These are phyloP conservation scores for Cinnamomum micranthum DNA, from an alignment of 164 flowering plant genomes.

Conservation along the genomic window DNA sequence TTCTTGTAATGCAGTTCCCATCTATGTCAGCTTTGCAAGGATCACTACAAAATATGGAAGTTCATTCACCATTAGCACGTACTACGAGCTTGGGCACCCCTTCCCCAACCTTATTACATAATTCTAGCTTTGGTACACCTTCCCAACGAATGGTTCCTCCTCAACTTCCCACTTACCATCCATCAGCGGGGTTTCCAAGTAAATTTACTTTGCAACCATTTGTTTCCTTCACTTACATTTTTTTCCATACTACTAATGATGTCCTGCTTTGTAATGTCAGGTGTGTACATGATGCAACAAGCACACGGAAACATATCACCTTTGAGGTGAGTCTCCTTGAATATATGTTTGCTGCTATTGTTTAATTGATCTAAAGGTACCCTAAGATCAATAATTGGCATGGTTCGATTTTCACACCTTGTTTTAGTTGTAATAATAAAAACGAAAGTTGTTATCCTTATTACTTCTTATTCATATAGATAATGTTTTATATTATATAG, in stretches of 20 bases:
- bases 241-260: not conserved
- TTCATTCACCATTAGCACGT: conserved; percentile 27
- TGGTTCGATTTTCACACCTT: not conserved
- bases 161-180: conserved; percentile 30
- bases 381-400: not conserved
- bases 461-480: no score
- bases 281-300: conserved; percentile 31
- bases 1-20: conserved; percentile 48
- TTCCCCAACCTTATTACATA: conserved; percentile 25
- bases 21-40: conserved; percentile 57
- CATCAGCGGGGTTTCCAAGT: conserved; percentile 39
- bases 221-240: not conserved
- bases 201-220: conserved; percentile 5
- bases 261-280: conserved; percentile 14
- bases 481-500: no score
- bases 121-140: conserved; percentile 24
- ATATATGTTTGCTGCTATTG: not conserved
- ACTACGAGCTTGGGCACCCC: conserved; percentile 24
- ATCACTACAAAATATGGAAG: conserved; percentile 42
- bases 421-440: no score
- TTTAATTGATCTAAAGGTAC: not conserved
- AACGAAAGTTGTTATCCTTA: not conserved
- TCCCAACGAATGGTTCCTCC: conserved; percentile 41
- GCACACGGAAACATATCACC: conserved; percentile 11
- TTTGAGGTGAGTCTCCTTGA: conserved; percentile 19